These are phyloP conservation scores for Rutstroemia sp. DNA, from an alignment of 2,329 filamentous ascomycete species.

Conservation along the genomic window DNA sequence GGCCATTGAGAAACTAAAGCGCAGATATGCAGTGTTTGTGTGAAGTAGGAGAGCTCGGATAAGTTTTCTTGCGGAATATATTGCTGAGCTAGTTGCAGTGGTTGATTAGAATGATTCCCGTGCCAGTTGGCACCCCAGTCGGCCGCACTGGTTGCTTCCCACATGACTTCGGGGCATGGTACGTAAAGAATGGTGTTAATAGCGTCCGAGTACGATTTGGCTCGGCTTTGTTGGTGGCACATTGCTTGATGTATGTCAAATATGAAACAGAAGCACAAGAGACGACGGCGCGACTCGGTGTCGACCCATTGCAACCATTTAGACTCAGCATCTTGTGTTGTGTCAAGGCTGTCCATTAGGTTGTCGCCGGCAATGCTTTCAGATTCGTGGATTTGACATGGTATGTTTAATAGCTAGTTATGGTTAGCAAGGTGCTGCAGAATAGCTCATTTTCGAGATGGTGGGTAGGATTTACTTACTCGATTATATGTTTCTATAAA, in stretches of 20 bases:
- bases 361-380: not conserved
- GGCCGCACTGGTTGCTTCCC: conserved; percentile 39
- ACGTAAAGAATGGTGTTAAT: conserved; percentile 13
- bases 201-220: conserved; percentile 2
- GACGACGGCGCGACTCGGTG: conserved; percentile 43
- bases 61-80: conserved; percentile 9
- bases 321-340: conserved; percentile 10
- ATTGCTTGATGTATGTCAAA: conserved; percentile 48
- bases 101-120: conserved; percentile 5
- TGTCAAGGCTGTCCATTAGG: not conserved
- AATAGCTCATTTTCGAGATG: not conserved
- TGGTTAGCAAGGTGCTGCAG: not conserved
- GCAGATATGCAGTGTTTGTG: conserved; percentile 22
- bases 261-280: conserved; percentile 49
- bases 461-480: conserved; percentile 17
- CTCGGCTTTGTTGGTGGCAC: conserved; percentile 36
- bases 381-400: not conserved
- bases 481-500: conserved; percentile 25
- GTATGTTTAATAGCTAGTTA: not conserved
- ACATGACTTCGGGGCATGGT: conserved; percentile 36
- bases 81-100: conserved; percentile 15
- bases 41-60: conserved; percentile 14
- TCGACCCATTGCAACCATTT: conserved; percentile 46
- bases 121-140: conserved; percentile 36
- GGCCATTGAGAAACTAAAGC: conserved; percentile 21